Base-by-base conservation (phyloP, 1,284 basidiomycete species). In the Austropuccinia psidii region DNA sequence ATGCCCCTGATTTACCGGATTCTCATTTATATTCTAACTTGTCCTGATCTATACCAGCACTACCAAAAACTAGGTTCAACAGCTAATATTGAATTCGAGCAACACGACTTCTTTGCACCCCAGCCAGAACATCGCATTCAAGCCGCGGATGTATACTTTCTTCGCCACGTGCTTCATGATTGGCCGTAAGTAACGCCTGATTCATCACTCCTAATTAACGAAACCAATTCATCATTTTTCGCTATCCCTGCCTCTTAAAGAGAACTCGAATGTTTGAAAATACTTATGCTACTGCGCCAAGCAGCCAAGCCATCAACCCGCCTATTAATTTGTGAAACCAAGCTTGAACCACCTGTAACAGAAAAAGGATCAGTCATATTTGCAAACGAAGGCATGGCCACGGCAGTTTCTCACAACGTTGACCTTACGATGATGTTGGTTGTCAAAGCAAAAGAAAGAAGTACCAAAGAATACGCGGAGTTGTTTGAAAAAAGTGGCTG, bases 161-260 rank as follows among this genome's bases (percentile, higher is more conserved):
- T 61, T 45, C 58, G 58, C 27, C 58, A 61, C 58, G 27, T 61
- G 15, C 31, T 61, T 27, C 58, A 61, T 27, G 58, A 61, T 61
- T 61, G 58, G 58, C 39, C 58, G 58, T 61, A 27, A 61, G 58
- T 45, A n/a, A n/a, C n/a, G n/a, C n/a, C n/a, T n/a, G n/a, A n/a
- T n/a, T n/a, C n/a, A n/a, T n/a, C n/a, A n/a, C n/a, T n/a, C n/a
- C n/a, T n/a, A n/a, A n/a, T n/a, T n/a, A n/a, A n/a, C n/a, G n/a
- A n/a, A n/a, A n/a, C n/a, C n/a, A n/a, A n/a, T n/a, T n/a, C n/a
- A n/a, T n/a, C n/a, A n/a, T n/a, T 4, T 4, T 8, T 57, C 37
- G 2, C 7, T 33, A 15, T 9, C 21, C 13, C n/a, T 17, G 7
- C 27, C 7, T 27, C 1, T 8, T 43, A n/a, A 27, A 61, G 58